phyloP scores from a whole-genome alignment of 108 stramenopile genomes.

The Skeletonema potamos region DNA sequence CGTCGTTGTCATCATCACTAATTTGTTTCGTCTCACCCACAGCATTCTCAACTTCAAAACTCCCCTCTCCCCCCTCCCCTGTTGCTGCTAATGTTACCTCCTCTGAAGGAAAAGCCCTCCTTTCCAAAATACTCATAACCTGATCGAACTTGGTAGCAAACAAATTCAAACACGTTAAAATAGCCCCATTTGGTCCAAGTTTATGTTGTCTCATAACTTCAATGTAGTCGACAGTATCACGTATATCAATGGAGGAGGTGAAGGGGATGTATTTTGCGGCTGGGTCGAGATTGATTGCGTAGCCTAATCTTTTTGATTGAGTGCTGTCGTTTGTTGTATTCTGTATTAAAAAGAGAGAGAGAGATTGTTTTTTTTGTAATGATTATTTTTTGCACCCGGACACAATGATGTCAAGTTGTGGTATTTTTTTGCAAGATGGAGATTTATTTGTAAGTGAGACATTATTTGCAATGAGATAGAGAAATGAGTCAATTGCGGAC shows the following conservation, averaged over 20 bases:
- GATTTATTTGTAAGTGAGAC: too few species aligned
- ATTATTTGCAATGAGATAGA: too few species aligned
- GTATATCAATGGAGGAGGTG: constrained; percentile 96
- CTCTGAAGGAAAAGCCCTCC: constrained; percentile 52
- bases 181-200: constrained; percentile 99
- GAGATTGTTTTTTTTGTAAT: constrained; percentile 6
- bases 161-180: constrained; percentile 97
- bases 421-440: too few species aligned
- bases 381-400: too few species aligned
- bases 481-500: too few species aligned
- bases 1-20: background rate
- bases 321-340: constrained; percentile 12
- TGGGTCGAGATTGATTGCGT: constrained; percentile 97
- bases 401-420: too few species aligned
- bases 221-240: constrained; percentile 98
- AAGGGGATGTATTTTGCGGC: constrained; percentile 93
- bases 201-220: constrained; percentile 98
- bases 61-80: background rate
- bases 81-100: background rate
- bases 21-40: background rate
- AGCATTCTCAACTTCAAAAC: background rate
- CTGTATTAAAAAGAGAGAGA: too few species aligned
- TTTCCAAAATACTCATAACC: constrained; percentile 92
- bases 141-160: constrained; percentile 99
- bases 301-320: constrained; percentile 40